Conservation (phyloP, 2,329 filamentous ascomycete species). For the Reticulascus tulasneorum region DNA sequence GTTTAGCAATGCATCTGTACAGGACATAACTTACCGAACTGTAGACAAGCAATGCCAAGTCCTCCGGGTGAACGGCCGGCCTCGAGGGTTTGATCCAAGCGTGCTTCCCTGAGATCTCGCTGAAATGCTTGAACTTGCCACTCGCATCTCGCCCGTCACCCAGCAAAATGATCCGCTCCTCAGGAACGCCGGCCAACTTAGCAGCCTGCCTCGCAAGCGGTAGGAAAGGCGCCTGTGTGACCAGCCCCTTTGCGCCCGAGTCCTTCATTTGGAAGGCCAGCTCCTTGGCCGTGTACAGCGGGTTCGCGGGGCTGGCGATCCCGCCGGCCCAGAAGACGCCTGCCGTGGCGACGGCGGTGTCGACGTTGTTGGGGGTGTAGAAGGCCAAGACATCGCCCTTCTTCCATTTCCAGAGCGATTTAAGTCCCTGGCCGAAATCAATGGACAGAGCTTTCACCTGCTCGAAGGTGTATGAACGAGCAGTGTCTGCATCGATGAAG, state of each 20-base stretch:
- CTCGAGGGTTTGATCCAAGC: too few species aligned
- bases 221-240: slow-evolving; percentile 68
- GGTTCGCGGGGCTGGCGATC: slow-evolving; percentile 80
- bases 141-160: too few species aligned
- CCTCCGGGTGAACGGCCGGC: too few species aligned
- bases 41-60: too few species aligned
- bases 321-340: slow-evolving; percentile 83
- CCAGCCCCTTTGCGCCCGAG: slow-evolving; percentile 67
- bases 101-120: too few species aligned
- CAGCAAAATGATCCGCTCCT: too few species aligned
- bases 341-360: slow-evolving; percentile 73
- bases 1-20: too few species aligned
- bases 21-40: too few species aligned
- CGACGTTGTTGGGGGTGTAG: slow-evolving; percentile 82
- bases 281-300: slow-evolving; percentile 79
- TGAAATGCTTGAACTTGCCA: too few species aligned
- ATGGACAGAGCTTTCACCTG: slow-evolving; percentile 62
- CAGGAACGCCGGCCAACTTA: slow-evolving; percentile 62
- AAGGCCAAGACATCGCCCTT: slow-evolving; percentile 80
- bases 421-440: slow-evolving; percentile 78
- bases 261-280: slow-evolving; percentile 81
- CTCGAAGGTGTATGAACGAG: slow-evolving; percentile 64
- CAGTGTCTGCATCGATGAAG: too few species aligned
- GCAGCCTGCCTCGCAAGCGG: slow-evolving; percentile 65
- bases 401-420: slow-evolving; percentile 69